Evolutionary conservation across 148 eudicot genomes (phyloP).

Genomic region (Dysphania ambrosioides): DNA sequence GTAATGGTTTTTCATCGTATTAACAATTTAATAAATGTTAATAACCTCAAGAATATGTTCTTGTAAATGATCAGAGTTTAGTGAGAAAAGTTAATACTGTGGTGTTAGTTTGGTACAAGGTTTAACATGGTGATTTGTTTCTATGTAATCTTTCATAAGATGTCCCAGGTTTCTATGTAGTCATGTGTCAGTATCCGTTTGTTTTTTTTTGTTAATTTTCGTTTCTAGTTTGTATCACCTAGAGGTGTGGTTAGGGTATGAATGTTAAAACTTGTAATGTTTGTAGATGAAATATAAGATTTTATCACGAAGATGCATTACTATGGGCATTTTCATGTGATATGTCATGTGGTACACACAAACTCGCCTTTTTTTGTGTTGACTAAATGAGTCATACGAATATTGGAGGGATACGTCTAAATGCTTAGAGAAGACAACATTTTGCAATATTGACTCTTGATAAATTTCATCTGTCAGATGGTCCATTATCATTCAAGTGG

Average conservation of each 20-base stretch:
- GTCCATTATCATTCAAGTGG: slow-evolving; percentile 81
- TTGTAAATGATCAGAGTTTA: not conserved
- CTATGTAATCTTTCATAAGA: not conserved
- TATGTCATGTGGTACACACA: not conserved
- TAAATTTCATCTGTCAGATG: slow-evolving; percentile 38
- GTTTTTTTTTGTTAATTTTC: not conserved
- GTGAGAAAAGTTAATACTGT: not conserved
- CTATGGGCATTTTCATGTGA: not conserved
- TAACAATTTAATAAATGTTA: too few relatives aligned
- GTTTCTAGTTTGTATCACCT: not conserved
- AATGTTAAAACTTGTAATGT: not conserved
- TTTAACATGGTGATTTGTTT: not conserved
- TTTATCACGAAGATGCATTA: not conserved
- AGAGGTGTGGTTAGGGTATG: not conserved
- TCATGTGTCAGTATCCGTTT: too few relatives aligned
- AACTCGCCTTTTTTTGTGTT: not conserved
- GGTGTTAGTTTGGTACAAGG: not conserved
- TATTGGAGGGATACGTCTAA: not conserved
- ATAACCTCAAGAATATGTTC: too few relatives aligned
- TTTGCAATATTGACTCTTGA: not conserved
- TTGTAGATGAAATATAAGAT: not conserved
- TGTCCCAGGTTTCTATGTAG: not conserved
- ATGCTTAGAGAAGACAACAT: not conserved
- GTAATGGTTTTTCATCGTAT: too few relatives aligned
- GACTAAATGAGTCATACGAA: not conserved